Evolutionary conservation across 1,139 yeast species (phyloP).

Genomic region (Blastobotrys arbuscula): DNA sequence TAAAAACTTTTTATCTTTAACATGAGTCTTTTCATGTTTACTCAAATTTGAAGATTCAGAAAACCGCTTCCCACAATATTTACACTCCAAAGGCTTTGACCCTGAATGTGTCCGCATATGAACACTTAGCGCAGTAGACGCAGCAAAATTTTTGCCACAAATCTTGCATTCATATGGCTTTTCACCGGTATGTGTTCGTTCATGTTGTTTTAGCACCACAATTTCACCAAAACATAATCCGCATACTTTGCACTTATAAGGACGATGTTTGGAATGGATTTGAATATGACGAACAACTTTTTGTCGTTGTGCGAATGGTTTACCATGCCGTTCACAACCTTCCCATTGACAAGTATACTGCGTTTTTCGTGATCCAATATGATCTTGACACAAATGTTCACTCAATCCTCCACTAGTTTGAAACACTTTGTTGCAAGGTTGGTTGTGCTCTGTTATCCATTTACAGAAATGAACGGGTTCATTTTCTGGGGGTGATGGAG

Average conservation of each 20-base stretch:
- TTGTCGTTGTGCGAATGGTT: constrained; percentile 74
- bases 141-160: constrained; percentile 72
- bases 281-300: constrained; percentile 81
- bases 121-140: constrained; percentile 48
- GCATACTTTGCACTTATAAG: constrained; percentile 65
- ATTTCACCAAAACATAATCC: constrained; percentile 65
- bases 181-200: constrained; percentile 81
- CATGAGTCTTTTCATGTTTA: constrained; percentile 64
- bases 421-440: constrained; percentile 49
- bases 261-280: constrained; percentile 80
- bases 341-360: constrained; percentile 71
- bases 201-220: constrained; percentile 62
- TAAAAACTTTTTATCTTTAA: constrained; percentile 13
- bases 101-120: constrained; percentile 89
- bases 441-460: constrained; percentile 42
- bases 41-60: constrained; percentile 85
- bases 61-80: constrained; percentile 75
- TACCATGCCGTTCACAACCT: constrained; percentile 59
- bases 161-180: constrained; percentile 76
- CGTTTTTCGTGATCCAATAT: constrained; percentile 69
- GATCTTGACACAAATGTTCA: constrained; percentile 59
- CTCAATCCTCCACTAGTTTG: constrained; percentile 55
- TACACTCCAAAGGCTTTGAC: constrained; percentile 79
- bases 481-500: neutral
- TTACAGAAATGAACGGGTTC: constrained; percentile 33